Conservation (phyloP, 441 rosid species). For the Raphanus hybrid region DNA sequence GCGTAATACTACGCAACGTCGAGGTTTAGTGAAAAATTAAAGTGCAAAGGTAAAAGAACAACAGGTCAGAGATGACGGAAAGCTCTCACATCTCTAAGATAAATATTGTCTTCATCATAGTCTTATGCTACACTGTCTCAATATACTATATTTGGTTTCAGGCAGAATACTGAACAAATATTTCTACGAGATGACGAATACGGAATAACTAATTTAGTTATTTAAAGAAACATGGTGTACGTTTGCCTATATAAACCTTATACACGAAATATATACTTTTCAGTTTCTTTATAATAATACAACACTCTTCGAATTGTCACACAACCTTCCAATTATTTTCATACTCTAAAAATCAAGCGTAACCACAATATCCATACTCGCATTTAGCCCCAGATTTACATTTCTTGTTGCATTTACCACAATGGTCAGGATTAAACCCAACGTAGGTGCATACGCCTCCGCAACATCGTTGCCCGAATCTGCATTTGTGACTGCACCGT, state of each 20-base stretch:
- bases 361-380: slow-evolving; percentile 69
- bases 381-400: slow-evolving; percentile 59
- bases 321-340: background rate
- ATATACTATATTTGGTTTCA: background rate
- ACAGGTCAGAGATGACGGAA: background rate
- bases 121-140: background rate
- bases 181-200: background rate
- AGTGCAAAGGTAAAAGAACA: background rate
- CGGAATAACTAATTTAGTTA: no score
- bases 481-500: slow-evolving; percentile 59
- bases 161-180: background rate
- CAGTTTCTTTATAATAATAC: background rate
- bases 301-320: slow-evolving; percentile 9
- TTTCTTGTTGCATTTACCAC: slow-evolving; percentile 65
- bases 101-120: background rate
- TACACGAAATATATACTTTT: background rate
- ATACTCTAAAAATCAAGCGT: slow-evolving; percentile 52
- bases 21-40: background rate
- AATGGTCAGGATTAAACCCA: slow-evolving; percentile 45
- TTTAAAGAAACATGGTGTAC: background rate
- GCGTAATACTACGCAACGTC: no score
- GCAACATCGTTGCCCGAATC: slow-evolving; percentile 65
- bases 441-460: slow-evolving; percentile 52
- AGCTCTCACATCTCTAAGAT: background rate
- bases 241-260: background rate